Conservation (phyloP, 1,284 basidiomycete species). For the Schizophyllum commune region DNA sequence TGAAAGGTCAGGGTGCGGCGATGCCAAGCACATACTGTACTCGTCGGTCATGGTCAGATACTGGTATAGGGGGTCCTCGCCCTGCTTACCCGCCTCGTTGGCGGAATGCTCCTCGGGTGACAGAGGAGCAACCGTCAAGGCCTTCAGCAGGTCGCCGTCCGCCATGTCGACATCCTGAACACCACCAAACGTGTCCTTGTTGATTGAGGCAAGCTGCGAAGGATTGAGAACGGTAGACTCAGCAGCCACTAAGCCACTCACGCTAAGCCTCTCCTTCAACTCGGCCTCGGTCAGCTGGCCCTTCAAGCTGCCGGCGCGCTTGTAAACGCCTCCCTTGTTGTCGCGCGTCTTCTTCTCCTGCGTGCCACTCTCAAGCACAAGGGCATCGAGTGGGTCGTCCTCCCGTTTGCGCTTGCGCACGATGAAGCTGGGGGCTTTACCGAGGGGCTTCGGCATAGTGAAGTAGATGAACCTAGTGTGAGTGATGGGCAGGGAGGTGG, state of each 20-base stretch:
- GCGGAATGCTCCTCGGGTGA: background rate
- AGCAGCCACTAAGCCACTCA: background rate
- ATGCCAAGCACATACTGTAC: background rate
- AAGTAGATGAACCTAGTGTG: background rate
- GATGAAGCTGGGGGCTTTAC: background rate
- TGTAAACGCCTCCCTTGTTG: background rate
- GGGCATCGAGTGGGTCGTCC: background rate
- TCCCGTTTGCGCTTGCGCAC: background rate
- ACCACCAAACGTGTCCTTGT: too few species aligned
- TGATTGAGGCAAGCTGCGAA: too few species aligned
- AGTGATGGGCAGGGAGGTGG: background rate
- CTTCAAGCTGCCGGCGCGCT: background rate
- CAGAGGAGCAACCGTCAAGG: too few species aligned
- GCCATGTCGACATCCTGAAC: too few species aligned
- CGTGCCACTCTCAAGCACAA: background rate
- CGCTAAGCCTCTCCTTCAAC: background rate
- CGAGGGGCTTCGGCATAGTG: background rate
- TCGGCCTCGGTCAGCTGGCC: background rate
- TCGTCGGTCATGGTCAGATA: background rate
- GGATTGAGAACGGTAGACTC: too few species aligned
- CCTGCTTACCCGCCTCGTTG: background rate
- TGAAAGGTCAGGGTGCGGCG: too few species aligned
- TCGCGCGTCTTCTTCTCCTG: background rate
- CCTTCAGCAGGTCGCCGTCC: too few species aligned
- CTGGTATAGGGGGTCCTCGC: background rate